A percentile compares a stretch with the other conserved stretches of the same genome.
Evolutionary conservation across 805 yeast genomes (phyloP).

Genomic region (Spathaspora boniae): DNA sequence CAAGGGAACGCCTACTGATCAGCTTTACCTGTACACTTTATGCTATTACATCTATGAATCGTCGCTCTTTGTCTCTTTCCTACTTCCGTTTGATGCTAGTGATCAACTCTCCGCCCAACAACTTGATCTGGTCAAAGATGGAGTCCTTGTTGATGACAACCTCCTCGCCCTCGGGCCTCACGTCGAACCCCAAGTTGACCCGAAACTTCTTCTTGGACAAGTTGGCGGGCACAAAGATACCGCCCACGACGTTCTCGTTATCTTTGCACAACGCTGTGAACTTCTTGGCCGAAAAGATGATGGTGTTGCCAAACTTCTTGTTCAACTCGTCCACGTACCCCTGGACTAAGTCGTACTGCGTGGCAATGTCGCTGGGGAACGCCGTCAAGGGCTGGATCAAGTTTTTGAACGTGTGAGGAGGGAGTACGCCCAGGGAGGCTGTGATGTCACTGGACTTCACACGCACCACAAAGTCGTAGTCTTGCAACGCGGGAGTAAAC

Average conservation of each 20-base stretch:
- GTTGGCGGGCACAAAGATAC: conserved; percentile 71
- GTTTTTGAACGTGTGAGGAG: conserved; percentile 58
- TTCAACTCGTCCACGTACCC: conserved; percentile 60
- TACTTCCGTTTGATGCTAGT: conserved; percentile 9
- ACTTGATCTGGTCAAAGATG: conserved; percentile 65
- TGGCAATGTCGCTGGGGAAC: conserved; percentile 44
- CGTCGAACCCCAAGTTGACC: conserved; percentile 73
- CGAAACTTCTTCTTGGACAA: conserved; percentile 64
- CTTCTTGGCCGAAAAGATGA: conserved; percentile 65
- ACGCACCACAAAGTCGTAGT: conserved; percentile 76
- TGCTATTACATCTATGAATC: not conserved
- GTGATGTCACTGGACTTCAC: conserved; percentile 44
- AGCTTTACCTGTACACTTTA: not conserved
- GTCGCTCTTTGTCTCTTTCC: not conserved
- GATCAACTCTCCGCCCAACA: conserved; percentile 64
- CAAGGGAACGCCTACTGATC: too few relatives aligned
- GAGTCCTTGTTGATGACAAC: conserved; percentile 69
- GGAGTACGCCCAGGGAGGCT: conserved; percentile 54
- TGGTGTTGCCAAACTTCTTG: conserved; percentile 58
- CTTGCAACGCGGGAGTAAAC: conserved; percentile 79
- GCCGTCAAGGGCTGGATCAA: conserved; percentile 42
- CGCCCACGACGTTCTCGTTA: conserved; percentile 68
- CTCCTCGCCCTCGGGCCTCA: conserved; percentile 54
- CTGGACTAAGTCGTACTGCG: conserved; percentile 58
- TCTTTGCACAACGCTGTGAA: conserved; percentile 51